Evolutionary conservation across 1,139 yeast genomes (phyloP), one percentile per base, ranked within the genome.

Genomic region (Blastobotrys aristatus): DNA sequence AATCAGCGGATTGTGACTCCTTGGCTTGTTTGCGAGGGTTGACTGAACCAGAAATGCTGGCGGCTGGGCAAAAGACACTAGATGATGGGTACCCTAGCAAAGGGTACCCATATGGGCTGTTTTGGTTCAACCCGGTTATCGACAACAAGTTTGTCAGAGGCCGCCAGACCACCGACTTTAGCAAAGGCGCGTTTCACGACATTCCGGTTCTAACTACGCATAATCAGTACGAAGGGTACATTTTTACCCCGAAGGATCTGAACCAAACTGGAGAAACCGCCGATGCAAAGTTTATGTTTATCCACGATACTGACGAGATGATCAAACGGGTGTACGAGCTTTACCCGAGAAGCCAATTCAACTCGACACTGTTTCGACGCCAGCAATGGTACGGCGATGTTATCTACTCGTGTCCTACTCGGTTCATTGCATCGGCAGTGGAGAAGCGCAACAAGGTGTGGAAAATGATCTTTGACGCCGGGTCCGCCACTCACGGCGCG

Each of bases 341-440:
- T 21, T 40, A 46, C 21, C 50, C 48, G 11, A 22, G 30, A 3
- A 4, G 17, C n/a, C 24, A 44, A 10, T 51, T 37, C 34, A 29
- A 50, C 22, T 40, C 41, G 14, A 46, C 47, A 1, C 39, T 50
- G 21, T 40, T 36, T 13, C 50, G 40, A 10, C 40, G 54, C 10
- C 30, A 38, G 31, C 33, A 36, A 7, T 51, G 54, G 54, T 49
- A 49, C 42, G 49, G 52, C 2, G 54, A 48, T 34, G 26, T 40
- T 17, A 35, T 52, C 29, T 38, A 51, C 43, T 34, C 48, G 18
- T 52, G 55, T 43, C 54, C 54, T 11, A 46, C 55, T 1, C 20
- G 34, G 13, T 20, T 26, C 27, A 49, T 51, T 16, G 52, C 55
- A 13, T 32, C 36, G 11, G 24, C 46, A 14, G 40, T 49, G 3